phyloP scores from a whole-genome alignment of 371 early-diverging fungal genomes.

The Syncephalis plumigaleata region DNA sequence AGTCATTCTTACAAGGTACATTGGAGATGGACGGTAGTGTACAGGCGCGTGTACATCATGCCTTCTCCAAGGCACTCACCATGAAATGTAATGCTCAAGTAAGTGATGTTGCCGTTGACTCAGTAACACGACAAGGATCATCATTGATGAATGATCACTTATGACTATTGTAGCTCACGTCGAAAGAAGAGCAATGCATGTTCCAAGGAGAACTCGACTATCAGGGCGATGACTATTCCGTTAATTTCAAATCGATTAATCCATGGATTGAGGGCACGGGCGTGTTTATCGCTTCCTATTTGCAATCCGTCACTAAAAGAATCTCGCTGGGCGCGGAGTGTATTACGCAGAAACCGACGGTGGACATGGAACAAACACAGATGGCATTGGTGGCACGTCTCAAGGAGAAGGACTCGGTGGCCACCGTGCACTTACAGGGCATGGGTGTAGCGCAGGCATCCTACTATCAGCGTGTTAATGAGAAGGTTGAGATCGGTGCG shows the following conservation, averaged over 20 bases:
- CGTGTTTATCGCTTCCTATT: constrained; percentile 65
- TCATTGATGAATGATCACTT: background rate
- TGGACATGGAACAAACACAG: constrained; percentile 65
- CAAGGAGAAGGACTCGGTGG: constrained; percentile 50
- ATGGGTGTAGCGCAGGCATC: constrained; percentile 66
- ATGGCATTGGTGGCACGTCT: constrained; percentile 63
- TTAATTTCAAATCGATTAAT: constrained; percentile 87
- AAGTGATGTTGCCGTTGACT: constrained; percentile 1
- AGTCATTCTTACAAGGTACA: constrained; percentile 72
- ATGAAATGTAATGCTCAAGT: constrained; percentile 73
- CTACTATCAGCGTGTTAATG: constrained; percentile 82
- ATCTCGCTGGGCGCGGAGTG: constrained; percentile 78
- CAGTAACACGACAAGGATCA: background rate
- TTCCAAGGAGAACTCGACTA: constrained; percentile 83
- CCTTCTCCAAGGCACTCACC: constrained; percentile 31
- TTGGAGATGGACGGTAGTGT: constrained; percentile 78
- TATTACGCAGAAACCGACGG: constrained; percentile 68
- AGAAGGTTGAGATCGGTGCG: constrained; percentile 84
- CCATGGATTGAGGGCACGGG: constrained; percentile 83
- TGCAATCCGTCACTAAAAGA: constrained; percentile 78
- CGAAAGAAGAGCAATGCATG: constrained; percentile 70
- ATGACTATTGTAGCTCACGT: constrained; percentile 23
- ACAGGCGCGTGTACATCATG: constrained; percentile 49
- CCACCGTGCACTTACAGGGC: constrained; percentile 71
- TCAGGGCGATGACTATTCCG: constrained; percentile 66